Evolutionary conservation across 1,284 basidiomycete genomes (phyloP).

Genomic region (Afroboletus lepidellus): DNA sequence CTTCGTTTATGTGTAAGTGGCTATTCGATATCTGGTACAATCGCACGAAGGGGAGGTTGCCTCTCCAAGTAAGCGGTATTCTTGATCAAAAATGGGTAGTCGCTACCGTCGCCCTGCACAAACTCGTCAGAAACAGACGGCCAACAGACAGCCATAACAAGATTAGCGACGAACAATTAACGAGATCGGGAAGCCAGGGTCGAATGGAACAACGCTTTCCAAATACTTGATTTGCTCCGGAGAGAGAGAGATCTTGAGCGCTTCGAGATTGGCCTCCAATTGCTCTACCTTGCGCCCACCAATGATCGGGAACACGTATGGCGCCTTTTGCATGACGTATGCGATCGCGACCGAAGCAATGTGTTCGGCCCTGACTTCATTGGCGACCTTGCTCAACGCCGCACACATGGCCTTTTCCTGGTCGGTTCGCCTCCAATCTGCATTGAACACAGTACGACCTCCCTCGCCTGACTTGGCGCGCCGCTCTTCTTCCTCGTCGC

Average conservation of each 20-base stretch:
- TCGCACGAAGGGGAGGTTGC: not conserved
- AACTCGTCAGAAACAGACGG: not conserved
- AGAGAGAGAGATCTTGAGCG: not conserved
- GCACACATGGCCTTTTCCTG: conserved; percentile 19
- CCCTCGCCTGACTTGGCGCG: conserved; percentile 29
- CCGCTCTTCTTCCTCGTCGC: conserved; percentile 35
- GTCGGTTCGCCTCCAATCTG: conserved; percentile 29
- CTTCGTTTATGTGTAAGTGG: too few species aligned
- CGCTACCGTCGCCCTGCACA: not conserved
- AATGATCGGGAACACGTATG: conserved; percentile 9
- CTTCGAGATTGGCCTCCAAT: conserved; percentile 5
- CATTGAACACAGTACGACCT: conserved; percentile 17
- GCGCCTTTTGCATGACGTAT: conserved; percentile 11
- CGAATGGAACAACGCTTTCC: conserved; percentile 1
- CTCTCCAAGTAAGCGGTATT: conserved; percentile 1
- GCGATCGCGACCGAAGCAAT: conserved; percentile 6
- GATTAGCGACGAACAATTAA: not conserved
- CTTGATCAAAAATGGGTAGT: not conserved
- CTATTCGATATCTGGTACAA: not conserved
- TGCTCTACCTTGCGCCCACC: conserved; percentile 13
- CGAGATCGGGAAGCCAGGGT: not conserved
- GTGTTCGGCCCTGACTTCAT: conserved; percentile 1
- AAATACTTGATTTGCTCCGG: conserved; percentile 6
- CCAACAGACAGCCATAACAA: too few species aligned
- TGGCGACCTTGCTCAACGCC: conserved; percentile 10